Percentiles rank a stretch among this genome's conserved stretches.
Evolutionary conservation across 2,329 filamentous ascomycete species (phyloP).

Genomic region (Xylariaceae sp.): DNA sequence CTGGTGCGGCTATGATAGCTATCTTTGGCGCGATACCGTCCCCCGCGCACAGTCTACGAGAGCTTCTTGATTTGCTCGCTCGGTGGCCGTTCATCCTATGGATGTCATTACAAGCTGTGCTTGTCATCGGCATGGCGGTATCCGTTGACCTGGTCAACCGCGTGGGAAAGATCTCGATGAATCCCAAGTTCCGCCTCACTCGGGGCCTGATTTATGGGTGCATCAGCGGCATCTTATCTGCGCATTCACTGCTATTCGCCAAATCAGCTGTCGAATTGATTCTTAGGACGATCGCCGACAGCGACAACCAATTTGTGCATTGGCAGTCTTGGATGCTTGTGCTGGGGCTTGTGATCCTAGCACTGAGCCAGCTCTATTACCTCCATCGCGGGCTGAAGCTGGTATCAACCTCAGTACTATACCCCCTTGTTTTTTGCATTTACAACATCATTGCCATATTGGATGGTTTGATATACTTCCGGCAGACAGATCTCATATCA

Average conservation of each 20-base stretch:
- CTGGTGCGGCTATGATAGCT: slow-evolving; percentile 86
- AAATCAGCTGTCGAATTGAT: slow-evolving; percentile 96
- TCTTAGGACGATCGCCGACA: slow-evolving; percentile 78
- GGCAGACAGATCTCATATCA: slow-evolving; percentile 76
- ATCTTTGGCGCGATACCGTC: slow-evolving; percentile 92
- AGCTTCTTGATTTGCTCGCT: slow-evolving; percentile 72
- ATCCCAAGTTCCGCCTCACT: slow-evolving; percentile 66
- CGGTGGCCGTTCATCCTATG: slow-evolving; percentile 76
- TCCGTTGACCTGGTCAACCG: slow-evolving; percentile 53
- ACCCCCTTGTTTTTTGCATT: slow-evolving; percentile 95
- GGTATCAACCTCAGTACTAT: slow-evolving; percentile 91
- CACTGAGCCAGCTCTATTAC: slow-evolving; percentile 90
- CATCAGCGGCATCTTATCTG: slow-evolving; percentile 88
- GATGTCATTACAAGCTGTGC: slow-evolving; percentile 75
- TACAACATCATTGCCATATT: slow-evolving; percentile 99
- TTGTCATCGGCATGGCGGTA: slow-evolving; percentile 66
- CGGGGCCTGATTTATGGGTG: slow-evolving; percentile 85
- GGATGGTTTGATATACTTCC: slow-evolving; percentile 95
- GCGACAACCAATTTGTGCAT: slow-evolving; percentile 87
- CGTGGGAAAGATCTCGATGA: slow-evolving; percentile 51
- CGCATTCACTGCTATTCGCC: slow-evolving; percentile 86
- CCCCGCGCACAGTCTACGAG: slow-evolving; percentile 80
- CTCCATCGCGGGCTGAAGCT: slow-evolving; percentile 90
- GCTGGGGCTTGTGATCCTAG: slow-evolving; percentile 72
- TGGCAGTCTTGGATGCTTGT: slow-evolving; percentile 96